Evolutionary conservation across 202 grass and related monocot species (phyloP), one percentile per base, ranked within the genome.

Genomic region (Elaeis oleifera): DNA sequence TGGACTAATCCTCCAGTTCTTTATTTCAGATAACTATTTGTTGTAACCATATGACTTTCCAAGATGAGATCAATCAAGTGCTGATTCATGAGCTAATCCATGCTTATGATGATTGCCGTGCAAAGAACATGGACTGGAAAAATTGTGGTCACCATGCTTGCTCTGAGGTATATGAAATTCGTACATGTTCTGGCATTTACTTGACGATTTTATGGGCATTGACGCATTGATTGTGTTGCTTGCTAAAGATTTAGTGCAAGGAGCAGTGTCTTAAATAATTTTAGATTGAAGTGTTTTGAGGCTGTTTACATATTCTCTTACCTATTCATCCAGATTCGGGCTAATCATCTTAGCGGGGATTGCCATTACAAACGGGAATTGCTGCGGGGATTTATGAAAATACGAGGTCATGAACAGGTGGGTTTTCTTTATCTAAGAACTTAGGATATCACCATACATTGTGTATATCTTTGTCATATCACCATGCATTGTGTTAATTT

Each of bases 71-170:
- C 77, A 79, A 64, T 51, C 94, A 89, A 69, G 60, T 84, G 44
- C 2, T 97, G 49, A 89, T 89, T 82, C 94, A 92, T 72, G 94
- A 89, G 29, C 64, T 97, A 69, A 76, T 97, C 74, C 88, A 92
- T 78, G 94, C 88, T 70, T 92, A 92, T 65, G 94, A 97, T 56
- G 94, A 92, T 51, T 97, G 94, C 0, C 79, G 86, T 56, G 53
- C 27, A 59, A 97, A 92, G 78, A 90, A 96, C 72, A 0, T 97
- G 29, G 69, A 92, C 44, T 89, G 88, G 88, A 84, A 29, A 52
- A 92, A 97, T 83, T 97, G 94, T 62, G 84, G 61, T 63, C 94
- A 97, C 65, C 88, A 97, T 82, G 94, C 88, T 79, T 97, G 94
- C 74, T 92, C 92, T n/a, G 94, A 92, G 88, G 94, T 89, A 86